Evolutionary conservation across 257 asterid genomes (phyloP).

Genomic region (Solanum neorickii): DNA sequence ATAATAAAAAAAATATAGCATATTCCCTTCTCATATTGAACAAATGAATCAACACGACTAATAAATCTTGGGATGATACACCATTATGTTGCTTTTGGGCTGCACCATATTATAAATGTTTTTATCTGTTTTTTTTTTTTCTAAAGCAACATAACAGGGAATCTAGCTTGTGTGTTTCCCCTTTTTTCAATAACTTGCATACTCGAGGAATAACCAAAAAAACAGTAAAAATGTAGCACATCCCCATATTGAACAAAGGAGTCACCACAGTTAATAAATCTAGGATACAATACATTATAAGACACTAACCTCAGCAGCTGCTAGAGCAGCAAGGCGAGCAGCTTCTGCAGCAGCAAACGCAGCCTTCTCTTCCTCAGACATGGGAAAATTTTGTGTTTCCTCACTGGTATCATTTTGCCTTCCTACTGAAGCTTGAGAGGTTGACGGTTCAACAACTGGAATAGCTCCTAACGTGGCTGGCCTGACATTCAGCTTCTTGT

Average conservation of each 20-base stretch:
- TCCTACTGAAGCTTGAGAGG: conserved; percentile 46
- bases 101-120: neutral
- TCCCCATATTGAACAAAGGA: neutral
- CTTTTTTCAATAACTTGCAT: neutral
- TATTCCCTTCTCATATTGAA: neutral
- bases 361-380: conserved; percentile 89
- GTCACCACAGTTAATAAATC: neutral
- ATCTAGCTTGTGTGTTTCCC: neutral
- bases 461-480: conserved; percentile 25
- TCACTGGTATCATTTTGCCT: conserved; percentile 29
- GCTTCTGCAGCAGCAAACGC: conserved; percentile 93
- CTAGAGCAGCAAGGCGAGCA: conserved; percentile 83
- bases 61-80: neutral
- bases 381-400: conserved; percentile 33
- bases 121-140: neutral
- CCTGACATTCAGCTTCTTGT: conserved; percentile 29
- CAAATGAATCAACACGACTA: neutral
- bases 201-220: neutral
- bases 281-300: neutral
- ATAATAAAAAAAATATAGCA: neutral
- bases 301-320: conserved; percentile 88
- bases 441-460: conserved; percentile 37
- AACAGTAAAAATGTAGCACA: neutral
- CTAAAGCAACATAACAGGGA: neutral
- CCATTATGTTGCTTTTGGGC: neutral